phyloP scores from a whole-genome alignment of 129 eudicot species.

The Tagetes erecta region DNA sequence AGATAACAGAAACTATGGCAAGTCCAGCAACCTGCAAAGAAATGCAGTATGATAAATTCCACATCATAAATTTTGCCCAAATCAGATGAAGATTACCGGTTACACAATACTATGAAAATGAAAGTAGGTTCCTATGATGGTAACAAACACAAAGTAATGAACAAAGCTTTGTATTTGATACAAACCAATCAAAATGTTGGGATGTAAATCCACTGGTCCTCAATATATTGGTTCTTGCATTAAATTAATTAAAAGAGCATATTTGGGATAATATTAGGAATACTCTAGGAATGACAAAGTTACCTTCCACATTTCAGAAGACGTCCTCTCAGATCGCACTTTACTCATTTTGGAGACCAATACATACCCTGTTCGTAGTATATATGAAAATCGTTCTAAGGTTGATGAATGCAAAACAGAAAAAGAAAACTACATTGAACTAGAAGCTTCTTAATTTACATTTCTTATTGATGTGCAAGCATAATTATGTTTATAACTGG shows the following conservation, averaged over 20 bases:
- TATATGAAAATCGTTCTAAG: conserved; percentile 3
- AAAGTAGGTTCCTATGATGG: not conserved
- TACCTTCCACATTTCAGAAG: conserved; percentile 96
- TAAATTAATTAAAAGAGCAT: not conserved
- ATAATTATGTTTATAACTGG: not conserved
- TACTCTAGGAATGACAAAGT: not conserved
- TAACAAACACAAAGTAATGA: not conserved
- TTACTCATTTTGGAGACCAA: conserved; percentile 86
- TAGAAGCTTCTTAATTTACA: conserved; percentile 3
- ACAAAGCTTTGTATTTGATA: conserved; percentile 13
- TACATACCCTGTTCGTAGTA: conserved; percentile 51
- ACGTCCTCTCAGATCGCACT: conserved; percentile 84
- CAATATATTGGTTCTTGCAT: not conserved
- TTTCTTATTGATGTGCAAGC: conserved; percentile 16
- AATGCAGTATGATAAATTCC: not conserved
- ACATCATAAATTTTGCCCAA: not conserved
- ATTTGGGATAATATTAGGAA: conserved; percentile 11
- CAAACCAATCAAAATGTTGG: conserved; percentile 13
- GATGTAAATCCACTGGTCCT: conserved; percentile 1
- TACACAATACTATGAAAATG: not conserved
- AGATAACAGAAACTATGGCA: conserved; percentile 72
- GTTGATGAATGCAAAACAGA: not conserved
- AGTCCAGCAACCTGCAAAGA: conserved; percentile 78
- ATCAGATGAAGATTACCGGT: not conserved
- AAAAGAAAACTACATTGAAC: not conserved